Evolutionary conservation across 2,329 filamentous ascomycete species (phyloP).

Genomic region (Aureobasidium namibiae): DNA sequence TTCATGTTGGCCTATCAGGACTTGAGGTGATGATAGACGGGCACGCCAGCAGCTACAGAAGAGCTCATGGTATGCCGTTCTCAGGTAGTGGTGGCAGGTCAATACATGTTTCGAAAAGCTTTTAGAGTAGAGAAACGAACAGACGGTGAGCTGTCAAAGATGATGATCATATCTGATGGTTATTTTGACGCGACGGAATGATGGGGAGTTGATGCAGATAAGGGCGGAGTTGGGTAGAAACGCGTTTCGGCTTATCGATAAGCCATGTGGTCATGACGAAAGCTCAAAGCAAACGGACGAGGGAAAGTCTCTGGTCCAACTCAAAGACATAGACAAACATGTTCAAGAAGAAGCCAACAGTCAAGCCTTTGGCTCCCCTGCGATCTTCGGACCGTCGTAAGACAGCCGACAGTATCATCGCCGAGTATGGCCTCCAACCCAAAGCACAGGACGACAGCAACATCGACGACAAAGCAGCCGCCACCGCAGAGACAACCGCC

Average conservation of each 20-base stretch:
- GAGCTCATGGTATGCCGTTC: background rate
- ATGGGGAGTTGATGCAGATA: background rate
- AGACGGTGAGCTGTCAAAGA: too few relatives aligned
- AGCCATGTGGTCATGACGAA: too few relatives aligned
- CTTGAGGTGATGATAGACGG: background rate
- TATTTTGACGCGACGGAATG: too few relatives aligned
- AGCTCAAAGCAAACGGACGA: background rate
- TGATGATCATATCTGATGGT: too few relatives aligned
- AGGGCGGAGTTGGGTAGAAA: background rate
- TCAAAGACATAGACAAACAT: conserved; percentile 17
- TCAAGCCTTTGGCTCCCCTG: conserved; percentile 59
- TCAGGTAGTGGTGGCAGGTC: too few relatives aligned
- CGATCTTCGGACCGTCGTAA: conserved; percentile 60
- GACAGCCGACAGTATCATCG: conserved; percentile 59
- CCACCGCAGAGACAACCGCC: conserved; percentile 39
- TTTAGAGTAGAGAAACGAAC: too few relatives aligned
- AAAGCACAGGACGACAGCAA: conserved; percentile 31
- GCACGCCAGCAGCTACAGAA: background rate
- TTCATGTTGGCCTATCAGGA: background rate
- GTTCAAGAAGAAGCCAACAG: conserved; percentile 31
- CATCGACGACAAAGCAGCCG: conserved; percentile 35
- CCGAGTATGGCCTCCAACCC: conserved; percentile 48
- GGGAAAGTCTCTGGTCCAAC: too few relatives aligned
- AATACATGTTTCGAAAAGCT: too few relatives aligned
- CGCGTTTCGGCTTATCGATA: background rate